Conservation (phyloP, 176 grass and related monocot genomes). For the Bromus sterilis region DNA sequence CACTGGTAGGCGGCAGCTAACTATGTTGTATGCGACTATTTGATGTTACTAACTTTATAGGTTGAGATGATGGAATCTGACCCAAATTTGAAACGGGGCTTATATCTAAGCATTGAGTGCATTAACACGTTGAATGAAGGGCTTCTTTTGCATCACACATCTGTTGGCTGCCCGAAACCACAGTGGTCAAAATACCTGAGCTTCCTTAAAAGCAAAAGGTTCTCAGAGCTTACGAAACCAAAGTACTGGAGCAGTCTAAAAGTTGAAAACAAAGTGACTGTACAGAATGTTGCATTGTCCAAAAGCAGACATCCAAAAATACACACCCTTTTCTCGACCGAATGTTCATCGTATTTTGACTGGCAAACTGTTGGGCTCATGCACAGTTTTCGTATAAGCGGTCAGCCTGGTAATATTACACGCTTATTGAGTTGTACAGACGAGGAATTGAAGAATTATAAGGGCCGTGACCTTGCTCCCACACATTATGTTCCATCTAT, state of each 20-base stretch:
- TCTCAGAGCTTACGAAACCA: slow-evolving; percentile 79
- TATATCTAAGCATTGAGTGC: slow-evolving; percentile 91
- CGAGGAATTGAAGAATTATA: slow-evolving; percentile 77
- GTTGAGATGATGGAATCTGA: slow-evolving; percentile 81
- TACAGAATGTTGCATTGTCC: slow-evolving; percentile 22
- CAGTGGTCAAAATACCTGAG: slow-evolving; percentile 92
- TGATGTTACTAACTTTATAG: slow-evolving; percentile 34
- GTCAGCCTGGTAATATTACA: slow-evolving; percentile 93
- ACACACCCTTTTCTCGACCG: slow-evolving; percentile 95
- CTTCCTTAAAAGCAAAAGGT: slow-evolving; percentile 89
- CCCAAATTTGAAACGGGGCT: slow-evolving; percentile 56
- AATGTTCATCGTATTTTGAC: slow-evolving; percentile 97
- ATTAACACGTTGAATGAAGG: slow-evolving; percentile 98
- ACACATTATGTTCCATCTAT: slow-evolving; percentile 99
- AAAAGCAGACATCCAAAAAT: slow-evolving; percentile 58
- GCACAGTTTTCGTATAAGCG: slow-evolving; percentile 74
- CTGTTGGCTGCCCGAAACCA: slow-evolving; percentile 69
- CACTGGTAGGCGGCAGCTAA: neutral
- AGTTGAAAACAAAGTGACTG: slow-evolving; percentile 17
- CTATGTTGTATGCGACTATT: neutral
- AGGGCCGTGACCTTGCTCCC: slow-evolving; percentile 77
- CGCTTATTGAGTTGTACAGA: slow-evolving; percentile 86
- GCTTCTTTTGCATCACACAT: slow-evolving; percentile 76
- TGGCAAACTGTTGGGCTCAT: slow-evolving; percentile 98
- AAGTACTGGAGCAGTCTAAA: slow-evolving; percentile 50